Evolutionary conservation across 2,329 filamentous ascomycete genomes (phyloP).

Genomic region (Phaeosphaeria sp.): DNA sequence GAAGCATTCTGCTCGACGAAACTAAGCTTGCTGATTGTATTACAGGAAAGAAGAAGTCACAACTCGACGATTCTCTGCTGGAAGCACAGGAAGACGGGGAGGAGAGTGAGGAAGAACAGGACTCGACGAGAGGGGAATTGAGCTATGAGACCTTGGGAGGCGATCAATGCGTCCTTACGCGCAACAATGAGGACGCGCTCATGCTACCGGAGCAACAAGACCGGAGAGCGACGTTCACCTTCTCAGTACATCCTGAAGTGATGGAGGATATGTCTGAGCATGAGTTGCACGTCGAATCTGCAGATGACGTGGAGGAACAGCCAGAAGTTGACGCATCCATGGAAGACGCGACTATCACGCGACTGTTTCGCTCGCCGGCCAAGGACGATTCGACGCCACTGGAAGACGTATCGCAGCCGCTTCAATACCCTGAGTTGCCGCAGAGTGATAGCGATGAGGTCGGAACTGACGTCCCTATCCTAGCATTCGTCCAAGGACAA

Average conservation of each 20-base stretch:
- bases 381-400: constrained; percentile 4
- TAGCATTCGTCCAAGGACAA: background rate
- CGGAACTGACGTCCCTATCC: background rate
- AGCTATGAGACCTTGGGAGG: constrained; percentile 18
- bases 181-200: background rate
- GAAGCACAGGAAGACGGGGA: constrained; percentile 12
- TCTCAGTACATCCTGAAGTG: constrained; percentile 18
- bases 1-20: background rate
- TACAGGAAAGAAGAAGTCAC: constrained; percentile 34
- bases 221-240: constrained; percentile 25
- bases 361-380: constrained; percentile 32
- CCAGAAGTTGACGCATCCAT: constrained; percentile 2
- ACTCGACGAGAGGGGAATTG: constrained; percentile 15
- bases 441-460: background rate
- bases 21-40: constrained; percentile 14
- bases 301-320: background rate
- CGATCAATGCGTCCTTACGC: constrained; percentile 3
- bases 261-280: constrained; percentile 3
- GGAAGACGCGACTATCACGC: constrained; percentile 27
- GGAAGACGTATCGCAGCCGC: background rate
- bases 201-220: constrained; percentile 5
- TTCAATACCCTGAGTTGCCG: constrained; percentile 25
- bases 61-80: constrained; percentile 1
- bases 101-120: constrained; percentile 11
- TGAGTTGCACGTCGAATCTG: background rate